These are phyloP conservation scores for Suillus subalutaceus DNA, from an alignment of 768 basidiomycete species.

Conservation along the genomic window DNA sequence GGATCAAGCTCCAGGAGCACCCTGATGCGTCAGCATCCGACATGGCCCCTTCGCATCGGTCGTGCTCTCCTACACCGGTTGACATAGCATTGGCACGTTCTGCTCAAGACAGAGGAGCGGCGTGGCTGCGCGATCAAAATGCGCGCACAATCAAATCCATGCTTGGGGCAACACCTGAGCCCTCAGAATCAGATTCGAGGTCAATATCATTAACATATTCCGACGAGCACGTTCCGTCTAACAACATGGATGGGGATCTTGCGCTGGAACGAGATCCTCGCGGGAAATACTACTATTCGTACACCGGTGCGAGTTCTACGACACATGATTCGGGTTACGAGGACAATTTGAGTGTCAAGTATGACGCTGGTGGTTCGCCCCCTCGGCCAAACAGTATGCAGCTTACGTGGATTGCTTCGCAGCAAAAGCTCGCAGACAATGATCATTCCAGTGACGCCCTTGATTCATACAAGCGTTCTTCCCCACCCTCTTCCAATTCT, in stretches of 20 bases:
- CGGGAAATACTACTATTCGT: slow-evolving; percentile 80
- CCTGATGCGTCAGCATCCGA: slow-evolving; percentile 18
- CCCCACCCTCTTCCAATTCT: slow-evolving; percentile 17
- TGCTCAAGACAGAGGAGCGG: slow-evolving; percentile 68
- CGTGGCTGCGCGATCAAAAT: slow-evolving; percentile 86
- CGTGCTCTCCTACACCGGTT: slow-evolving; percentile 44
- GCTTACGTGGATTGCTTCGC: slow-evolving; percentile 63
- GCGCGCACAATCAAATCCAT: slow-evolving; percentile 62
- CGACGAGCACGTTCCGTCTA: slow-evolving; percentile 38
- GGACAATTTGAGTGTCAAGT: slow-evolving; percentile 44
- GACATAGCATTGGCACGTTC: slow-evolving; percentile 42
- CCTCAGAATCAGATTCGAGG: slow-evolving; percentile 56
- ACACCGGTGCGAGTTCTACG: slow-evolving; percentile 54
- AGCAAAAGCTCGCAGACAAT: slow-evolving; percentile 41
- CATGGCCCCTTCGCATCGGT: slow-evolving; percentile 33
- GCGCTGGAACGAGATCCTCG: slow-evolving; percentile 66
- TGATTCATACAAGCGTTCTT: slow-evolving; percentile 12
- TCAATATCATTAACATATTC: slow-evolving; percentile 40
- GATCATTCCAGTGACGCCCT: slow-evolving; percentile 13
- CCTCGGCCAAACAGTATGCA: slow-evolving; percentile 67
- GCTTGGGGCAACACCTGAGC: slow-evolving; percentile 58
- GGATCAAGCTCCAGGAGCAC: slow-evolving; percentile 53
- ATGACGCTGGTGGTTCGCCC: slow-evolving; percentile 30
- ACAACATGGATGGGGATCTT: slow-evolving; percentile 59
- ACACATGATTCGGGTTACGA: slow-evolving; percentile 58